phyloP scores from a whole-genome alignment of 148 eudicot genomes.

The Rhododendron simsii region DNA sequence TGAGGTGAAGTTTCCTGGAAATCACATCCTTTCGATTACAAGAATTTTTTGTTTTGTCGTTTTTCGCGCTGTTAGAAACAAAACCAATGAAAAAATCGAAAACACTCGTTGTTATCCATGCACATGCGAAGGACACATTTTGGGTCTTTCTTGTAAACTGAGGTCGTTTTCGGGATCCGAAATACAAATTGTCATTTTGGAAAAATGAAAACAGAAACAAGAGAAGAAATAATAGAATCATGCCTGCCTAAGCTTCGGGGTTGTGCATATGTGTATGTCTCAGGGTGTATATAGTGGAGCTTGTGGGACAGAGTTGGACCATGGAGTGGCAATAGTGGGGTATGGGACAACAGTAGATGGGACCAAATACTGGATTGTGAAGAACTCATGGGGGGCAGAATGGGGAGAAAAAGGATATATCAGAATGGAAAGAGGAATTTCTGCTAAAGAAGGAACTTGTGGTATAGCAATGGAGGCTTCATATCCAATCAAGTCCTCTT shows the following conservation, averaged over 20 bases:
- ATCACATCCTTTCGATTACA: not conserved
- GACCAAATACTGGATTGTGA: constrained; percentile 68
- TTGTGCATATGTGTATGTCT: not conserved
- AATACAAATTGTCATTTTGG: too few species aligned
- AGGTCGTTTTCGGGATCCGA: not conserved
- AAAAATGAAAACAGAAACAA: not conserved
- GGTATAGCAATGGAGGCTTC: constrained; percentile 74
- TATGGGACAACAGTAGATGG: constrained; percentile 58
- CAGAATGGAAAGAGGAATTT: constrained; percentile 41
- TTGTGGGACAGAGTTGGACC: constrained; percentile 62
- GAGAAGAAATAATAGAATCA: not conserved
- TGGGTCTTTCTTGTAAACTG: not conserved
- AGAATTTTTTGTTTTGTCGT: not conserved
- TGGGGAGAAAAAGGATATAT: constrained; percentile 82
- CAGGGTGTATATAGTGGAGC: constrained; percentile 63
- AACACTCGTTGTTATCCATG: not conserved
- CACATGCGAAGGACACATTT: not conserved
- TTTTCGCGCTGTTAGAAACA: not conserved
- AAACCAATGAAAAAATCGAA: not conserved
- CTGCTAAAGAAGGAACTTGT: constrained; percentile 46
- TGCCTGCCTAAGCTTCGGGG: not conserved
- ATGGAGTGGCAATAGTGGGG: constrained; percentile 65
- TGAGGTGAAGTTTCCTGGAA: constrained; percentile 35
- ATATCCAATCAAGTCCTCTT: constrained; percentile 55
- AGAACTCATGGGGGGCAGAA: constrained; percentile 68